phyloP scores from a whole-genome alignment of 139 green algal species.

The Spirogloea muscicola region DNA sequence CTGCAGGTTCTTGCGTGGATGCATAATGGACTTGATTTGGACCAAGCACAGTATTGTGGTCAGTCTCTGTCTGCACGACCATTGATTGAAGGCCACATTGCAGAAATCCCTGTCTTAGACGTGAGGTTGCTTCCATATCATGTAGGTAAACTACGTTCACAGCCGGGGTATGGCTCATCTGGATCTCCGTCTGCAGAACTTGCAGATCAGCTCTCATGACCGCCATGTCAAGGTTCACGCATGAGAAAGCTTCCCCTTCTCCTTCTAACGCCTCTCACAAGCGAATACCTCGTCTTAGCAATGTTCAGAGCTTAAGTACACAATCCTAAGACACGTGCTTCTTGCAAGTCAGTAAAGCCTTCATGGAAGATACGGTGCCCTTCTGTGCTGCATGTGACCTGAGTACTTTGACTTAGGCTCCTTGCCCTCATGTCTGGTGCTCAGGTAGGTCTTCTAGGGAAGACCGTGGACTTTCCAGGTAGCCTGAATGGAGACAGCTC shows the following conservation, averaged over 20 bases:
- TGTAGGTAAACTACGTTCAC: slow-evolving; percentile 28
- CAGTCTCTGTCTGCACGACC: too few species aligned
- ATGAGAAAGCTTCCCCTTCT: neutral
- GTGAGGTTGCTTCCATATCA: too few species aligned
- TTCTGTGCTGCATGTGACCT: neutral
- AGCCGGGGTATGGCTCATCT: slow-evolving; percentile 25
- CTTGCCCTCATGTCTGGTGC: neutral
- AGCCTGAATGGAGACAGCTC: neutral
- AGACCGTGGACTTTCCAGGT: slow-evolving; percentile 25
- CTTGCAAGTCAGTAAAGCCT: neutral
- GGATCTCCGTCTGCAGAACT: slow-evolving; percentile 20
- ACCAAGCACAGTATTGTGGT: too few species aligned
- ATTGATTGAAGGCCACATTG: too few species aligned
- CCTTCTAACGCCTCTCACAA: neutral
- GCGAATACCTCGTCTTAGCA: neutral
- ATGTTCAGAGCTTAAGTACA: neutral
- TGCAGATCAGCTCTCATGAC: slow-evolving; percentile 24
- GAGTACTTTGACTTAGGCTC: neutral
- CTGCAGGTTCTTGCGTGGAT: too few species aligned
- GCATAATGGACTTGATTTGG: too few species aligned
- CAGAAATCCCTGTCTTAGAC: too few species aligned
- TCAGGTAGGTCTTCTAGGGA: slow-evolving; percentile 24
- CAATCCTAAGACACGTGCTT: neutral
- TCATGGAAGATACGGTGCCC: neutral
- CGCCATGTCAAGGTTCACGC: slow-evolving; percentile 36